Evolutionary conservation across 2,329 filamentous ascomycete genomes (phyloP).

Genomic region (Camillea tinctor): DNA sequence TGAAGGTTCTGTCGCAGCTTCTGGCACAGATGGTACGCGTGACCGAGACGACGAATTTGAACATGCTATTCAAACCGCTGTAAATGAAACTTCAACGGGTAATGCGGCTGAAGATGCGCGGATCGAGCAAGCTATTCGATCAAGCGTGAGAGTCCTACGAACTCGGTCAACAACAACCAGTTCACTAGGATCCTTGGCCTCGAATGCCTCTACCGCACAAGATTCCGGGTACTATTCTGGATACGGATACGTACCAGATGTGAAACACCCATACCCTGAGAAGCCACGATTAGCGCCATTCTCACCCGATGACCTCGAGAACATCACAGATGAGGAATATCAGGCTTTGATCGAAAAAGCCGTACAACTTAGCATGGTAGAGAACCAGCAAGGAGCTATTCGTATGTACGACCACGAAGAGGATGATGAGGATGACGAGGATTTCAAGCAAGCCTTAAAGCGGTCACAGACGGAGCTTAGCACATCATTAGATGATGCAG

Average conservation of each 20-base stretch:
- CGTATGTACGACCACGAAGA: conserved; percentile 23
- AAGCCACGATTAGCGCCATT: conserved; percentile 9
- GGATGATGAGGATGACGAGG: conserved; percentile 19
- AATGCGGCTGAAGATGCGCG: conserved; percentile 67
- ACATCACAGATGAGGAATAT: conserved; percentile 57
- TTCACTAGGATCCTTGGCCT: conserved; percentile 17
- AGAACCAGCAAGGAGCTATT: conserved; percentile 22
- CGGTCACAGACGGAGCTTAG: conserved; percentile 26
- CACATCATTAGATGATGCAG: conserved; percentile 33
- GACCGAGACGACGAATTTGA: conserved; percentile 64
- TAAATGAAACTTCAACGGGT: conserved; percentile 68
- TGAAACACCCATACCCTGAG: conserved; percentile 18
- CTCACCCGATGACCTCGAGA: conserved; percentile 37
- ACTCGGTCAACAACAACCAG: conserved; percentile 23
- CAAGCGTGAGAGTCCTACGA: conserved; percentile 61
- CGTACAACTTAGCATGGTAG: conserved; percentile 49
- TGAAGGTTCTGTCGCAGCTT: conserved; percentile 19
- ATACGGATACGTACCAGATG: conserved; percentile 25
- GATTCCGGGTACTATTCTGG: conserved; percentile 9
- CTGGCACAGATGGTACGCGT: conserved; percentile 7
- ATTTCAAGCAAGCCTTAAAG: conserved; percentile 21
- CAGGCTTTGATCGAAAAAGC: conserved; percentile 56
- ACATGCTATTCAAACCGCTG: conserved; percentile 67
- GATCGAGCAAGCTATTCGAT: conserved; percentile 72
- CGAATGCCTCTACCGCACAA: conserved; percentile 13